Conservation (phyloP, 768 basidiomycete genomes). For the Termitomyces sp. region DNA sequence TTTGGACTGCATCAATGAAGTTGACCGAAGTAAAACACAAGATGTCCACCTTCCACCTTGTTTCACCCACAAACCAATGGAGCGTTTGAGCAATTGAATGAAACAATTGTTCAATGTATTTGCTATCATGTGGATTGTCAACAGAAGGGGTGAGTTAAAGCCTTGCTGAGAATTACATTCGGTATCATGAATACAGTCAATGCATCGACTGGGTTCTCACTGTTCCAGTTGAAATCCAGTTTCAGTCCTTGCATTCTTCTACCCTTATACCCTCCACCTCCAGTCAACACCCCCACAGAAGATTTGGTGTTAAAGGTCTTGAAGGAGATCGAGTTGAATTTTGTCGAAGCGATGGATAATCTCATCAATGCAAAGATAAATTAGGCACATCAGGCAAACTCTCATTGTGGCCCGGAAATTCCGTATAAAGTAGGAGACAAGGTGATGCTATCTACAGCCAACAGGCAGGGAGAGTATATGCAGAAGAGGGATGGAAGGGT, state of each 20-base stretch:
- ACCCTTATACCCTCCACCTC: neutral
- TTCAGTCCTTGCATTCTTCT: neutral
- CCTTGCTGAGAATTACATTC: constrained; percentile 24
- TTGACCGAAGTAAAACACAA: neutral
- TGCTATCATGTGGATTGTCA: constrained; percentile 21
- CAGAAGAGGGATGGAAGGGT: constrained; percentile 19
- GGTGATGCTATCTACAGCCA: constrained; percentile 28
- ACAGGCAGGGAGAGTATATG: constrained; percentile 23
- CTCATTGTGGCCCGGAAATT: neutral
- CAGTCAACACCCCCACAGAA: neutral
- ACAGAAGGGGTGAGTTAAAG: constrained; percentile 25
- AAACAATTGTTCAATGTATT: constrained; percentile 20
- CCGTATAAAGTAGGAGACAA: constrained; percentile 10
- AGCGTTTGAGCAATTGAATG: constrained; percentile 18
- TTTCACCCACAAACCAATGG: constrained; percentile 31
- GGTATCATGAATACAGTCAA: constrained; percentile 30
- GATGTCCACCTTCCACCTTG: neutral
- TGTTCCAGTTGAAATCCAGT: constrained; percentile 1
- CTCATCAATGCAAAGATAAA: neutral
- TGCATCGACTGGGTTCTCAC: neutral
- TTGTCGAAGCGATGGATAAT: neutral
- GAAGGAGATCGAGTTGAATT: neutral
- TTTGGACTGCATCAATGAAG: neutral
- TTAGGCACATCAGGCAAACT: neutral
- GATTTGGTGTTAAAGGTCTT: neutral